Percentiles rank a stretch among this genome's conserved stretches.
These are phyloP conservation scores for Diversispora epigaea DNA, from an alignment of 192 early-diverging fungal genomes.

Conservation along the genomic window DNA sequence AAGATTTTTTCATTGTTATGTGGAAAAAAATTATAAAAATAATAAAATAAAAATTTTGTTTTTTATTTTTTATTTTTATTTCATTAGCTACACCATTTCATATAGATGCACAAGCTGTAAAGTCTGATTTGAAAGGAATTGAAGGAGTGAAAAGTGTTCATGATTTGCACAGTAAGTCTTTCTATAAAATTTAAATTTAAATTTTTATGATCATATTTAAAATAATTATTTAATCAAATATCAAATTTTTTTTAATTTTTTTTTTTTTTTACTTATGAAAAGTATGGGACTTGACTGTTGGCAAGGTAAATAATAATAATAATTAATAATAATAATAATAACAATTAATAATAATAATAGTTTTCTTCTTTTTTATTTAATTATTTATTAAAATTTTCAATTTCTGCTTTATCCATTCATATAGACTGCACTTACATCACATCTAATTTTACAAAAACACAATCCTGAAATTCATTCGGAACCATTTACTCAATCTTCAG, in stretches of 20 bases:
- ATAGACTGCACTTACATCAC: slow-evolving; percentile 19
- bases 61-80: neutral
- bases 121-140: slow-evolving; percentile 6
- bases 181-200: neutral
- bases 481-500: neutral
- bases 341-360: too few species aligned
- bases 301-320: neutral
- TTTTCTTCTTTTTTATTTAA: too few species aligned
- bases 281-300: slow-evolving; percentile 30
- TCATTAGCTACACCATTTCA: slow-evolving; percentile 14
- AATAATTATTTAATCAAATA: neutral
- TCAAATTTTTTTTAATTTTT: neutral
- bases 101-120: slow-evolving; percentile 14
- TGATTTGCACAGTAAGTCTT: slow-evolving; percentile 21
- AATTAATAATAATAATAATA: too few species aligned
- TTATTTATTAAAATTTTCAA: too few species aligned
- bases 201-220: neutral
- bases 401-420: too few species aligned
- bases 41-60: neutral
- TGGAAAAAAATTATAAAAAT: neutral
- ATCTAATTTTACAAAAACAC: neutral
- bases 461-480: neutral
- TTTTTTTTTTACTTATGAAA: neutral
- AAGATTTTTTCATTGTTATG: neutral
- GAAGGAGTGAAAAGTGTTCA: slow-evolving; percentile 20